Conservation (phyloP, 1,139 yeast genomes). For the Zygoascus sp. region DNA sequence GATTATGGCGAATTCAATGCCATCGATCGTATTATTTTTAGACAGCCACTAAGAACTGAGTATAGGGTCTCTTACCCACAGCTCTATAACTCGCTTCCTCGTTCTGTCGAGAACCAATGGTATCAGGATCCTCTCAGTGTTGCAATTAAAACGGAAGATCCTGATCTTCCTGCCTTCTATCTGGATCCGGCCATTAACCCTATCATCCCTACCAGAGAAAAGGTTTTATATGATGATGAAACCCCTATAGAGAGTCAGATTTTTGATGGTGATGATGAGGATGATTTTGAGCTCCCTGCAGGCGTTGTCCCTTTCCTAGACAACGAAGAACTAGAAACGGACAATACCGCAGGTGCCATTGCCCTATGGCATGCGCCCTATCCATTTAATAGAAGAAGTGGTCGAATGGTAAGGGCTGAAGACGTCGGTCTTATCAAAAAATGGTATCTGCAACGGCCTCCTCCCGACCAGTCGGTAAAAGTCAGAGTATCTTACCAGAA, state of each 20-base stretch:
- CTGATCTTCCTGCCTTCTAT: conserved; percentile 52
- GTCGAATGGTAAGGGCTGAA: conserved; percentile 73
- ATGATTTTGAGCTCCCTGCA: conserved; percentile 37
- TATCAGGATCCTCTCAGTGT: conserved; percentile 60
- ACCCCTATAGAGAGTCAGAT: conserved; percentile 7
- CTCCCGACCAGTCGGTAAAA: conserved; percentile 61
- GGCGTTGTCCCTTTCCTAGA: conserved; percentile 47
- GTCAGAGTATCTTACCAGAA: conserved; percentile 86
- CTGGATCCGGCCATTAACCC: conserved; percentile 57
- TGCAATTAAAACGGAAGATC: conserved; percentile 44
- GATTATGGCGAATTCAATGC: conserved; percentile 89
- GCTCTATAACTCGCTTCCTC: conserved; percentile 73
- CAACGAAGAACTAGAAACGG: conserved; percentile 43
- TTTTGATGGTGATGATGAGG: conserved; percentile 26
- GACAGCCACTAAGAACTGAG: conserved; percentile 74
- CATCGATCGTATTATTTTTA: conserved; percentile 76
- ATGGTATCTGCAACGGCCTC: conserved; percentile 72
- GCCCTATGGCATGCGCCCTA: conserved; percentile 73
- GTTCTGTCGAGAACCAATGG: conserved; percentile 55
- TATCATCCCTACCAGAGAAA: conserved; percentile 35
- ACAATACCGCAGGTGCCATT: conserved; percentile 55
- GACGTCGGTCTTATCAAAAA: conserved; percentile 81
- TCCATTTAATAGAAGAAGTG: conserved; percentile 77
- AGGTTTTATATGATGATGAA: conserved; percentile 20
- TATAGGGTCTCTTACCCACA: conserved; percentile 83